These are phyloP conservation scores for Cladosporium sp. DNA, from an alignment of 2,329 filamentous ascomycete species.

Conservation along the genomic window DNA sequence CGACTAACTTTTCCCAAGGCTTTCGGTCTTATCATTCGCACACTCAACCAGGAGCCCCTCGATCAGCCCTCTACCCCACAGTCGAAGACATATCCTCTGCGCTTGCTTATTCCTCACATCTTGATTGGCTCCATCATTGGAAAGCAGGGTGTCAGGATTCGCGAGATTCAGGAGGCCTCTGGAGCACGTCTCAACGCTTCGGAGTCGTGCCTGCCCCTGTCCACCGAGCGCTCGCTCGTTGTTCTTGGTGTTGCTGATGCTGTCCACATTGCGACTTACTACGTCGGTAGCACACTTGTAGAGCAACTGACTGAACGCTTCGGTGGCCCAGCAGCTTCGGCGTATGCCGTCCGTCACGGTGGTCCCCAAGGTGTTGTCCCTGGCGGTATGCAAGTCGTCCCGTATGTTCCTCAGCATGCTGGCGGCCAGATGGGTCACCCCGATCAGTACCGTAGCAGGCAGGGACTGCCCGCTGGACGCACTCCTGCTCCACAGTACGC, in stretches of 20 bases:
- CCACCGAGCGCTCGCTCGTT: constrained; percentile 94
- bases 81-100: constrained; percentile 95
- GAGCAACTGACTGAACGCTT: constrained; percentile 97
- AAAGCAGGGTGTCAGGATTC: constrained; percentile 91
- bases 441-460: constrained; percentile 71
- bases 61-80: constrained; percentile 82
- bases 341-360: constrained; percentile 91
- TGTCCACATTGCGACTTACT: constrained; percentile 98
- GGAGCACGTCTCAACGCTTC: constrained; percentile 95
- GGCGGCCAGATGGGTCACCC: constrained; percentile 89
- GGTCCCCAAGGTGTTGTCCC: constrained; percentile 90
- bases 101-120: constrained; percentile 91
- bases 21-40: constrained; percentile 96
- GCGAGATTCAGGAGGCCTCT: constrained; percentile 96
- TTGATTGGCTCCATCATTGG: constrained; percentile 98
- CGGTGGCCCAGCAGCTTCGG: constrained; percentile 91
- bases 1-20: constrained; percentile 54
- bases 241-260: constrained; percentile 97
- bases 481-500: constrained; percentile 54
- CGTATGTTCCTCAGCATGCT: constrained; percentile 88
- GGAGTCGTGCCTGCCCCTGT: constrained; percentile 87
- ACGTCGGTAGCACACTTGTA: constrained; percentile 94
- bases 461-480: constrained; percentile 69
- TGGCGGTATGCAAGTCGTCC: constrained; percentile 98
- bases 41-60: constrained; percentile 93